phyloP scores from a whole-genome alignment of 2,329 filamentous ascomycete species.

The Fusarium falciforme region DNA sequence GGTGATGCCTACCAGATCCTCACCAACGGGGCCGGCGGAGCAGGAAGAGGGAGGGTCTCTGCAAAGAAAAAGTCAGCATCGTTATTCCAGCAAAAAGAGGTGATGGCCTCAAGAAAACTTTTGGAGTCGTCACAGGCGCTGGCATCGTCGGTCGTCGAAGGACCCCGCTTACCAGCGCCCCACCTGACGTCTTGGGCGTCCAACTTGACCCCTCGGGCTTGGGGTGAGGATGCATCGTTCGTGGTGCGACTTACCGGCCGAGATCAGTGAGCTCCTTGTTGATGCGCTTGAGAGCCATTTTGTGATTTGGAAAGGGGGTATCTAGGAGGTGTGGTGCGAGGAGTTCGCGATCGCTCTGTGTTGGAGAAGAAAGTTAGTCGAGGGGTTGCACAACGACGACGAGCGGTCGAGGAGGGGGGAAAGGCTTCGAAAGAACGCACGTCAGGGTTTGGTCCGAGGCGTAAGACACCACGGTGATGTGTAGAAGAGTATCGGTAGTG shows the following conservation, averaged over 20 bases:
- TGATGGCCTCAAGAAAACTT: background rate
- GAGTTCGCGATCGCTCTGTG: constrained; percentile 41
- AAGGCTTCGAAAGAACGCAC: constrained; percentile 43
- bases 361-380: constrained; percentile 41
- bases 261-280: constrained; percentile 94
- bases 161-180: constrained; percentile 53
- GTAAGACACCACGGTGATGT: constrained; percentile 20
- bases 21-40: constrained; percentile 95
- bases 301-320: constrained; percentile 49
- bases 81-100: background rate
- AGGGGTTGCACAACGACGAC: constrained; percentile 12
- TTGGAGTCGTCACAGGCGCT: constrained; percentile 22
- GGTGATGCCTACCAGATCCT: constrained; percentile 87
- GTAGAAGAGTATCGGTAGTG: constrained; percentile 15
- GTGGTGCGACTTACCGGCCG: constrained; percentile 75
- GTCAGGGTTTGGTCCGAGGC: constrained; percentile 36
- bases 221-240: constrained; percentile 21
- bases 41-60: constrained; percentile 99
- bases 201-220: constrained; percentile 41
- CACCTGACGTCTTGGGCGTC: constrained; percentile 51
- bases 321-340: constrained; percentile 42
- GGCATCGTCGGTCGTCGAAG: constrained; percentile 27
- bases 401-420: constrained; percentile 22
- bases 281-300: constrained; percentile 92
- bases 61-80: constrained; percentile 42